Base-by-base conservation (phyloP, 345 rosid species). In the Eucalyptus sideroxylon region DNA sequence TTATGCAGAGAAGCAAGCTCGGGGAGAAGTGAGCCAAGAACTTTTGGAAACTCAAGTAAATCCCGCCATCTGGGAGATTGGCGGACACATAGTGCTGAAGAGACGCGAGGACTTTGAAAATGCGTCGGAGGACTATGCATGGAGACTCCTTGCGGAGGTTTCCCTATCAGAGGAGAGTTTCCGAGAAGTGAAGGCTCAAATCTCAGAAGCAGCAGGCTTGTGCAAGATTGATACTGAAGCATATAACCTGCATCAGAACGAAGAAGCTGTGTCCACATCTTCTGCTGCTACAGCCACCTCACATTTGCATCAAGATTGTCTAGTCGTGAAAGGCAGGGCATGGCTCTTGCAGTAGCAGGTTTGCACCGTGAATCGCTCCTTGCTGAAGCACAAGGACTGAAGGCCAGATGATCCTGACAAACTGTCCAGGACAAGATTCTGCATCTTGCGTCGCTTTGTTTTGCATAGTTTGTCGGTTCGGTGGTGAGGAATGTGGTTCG, bases 81-180 rank as follows among this genome's bases (percentile, higher is more conserved):
- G 95, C 45, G 95, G 95, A 34, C 96, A 93, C 86, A 91, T 95
- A 77, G 95, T 93, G 90, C 87, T 93, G 42, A 94, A 95, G 92
- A 93, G 92, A 91, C 86, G 65, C 55, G 55, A 92, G 88, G 95
- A 93, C 89, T 93, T 87, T 49, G 93, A 93, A 21, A 93, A 91
- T 49, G 94, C 93, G 17, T 87, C 94, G 0, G 95, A 95, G 91
- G 94, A 62, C 87, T 92, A 87, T n/a, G 96, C 93, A 23, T 86
- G 89, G 92, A 93, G 93, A 90, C 94, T 95, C 51, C 93, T 94
- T 4, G 92, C 92, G 0, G 94, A 95, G 91, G 96, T 94, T 23
- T 95, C 96, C 88, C 88, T 94, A 10, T 90, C 96, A 6, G 92
- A 93, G 86, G 93, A 93, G 87, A 93, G 94, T 87, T 94, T 93